Evolutionary conservation across 2,329 filamentous ascomycete genomes (phyloP).

Genomic region (Cylindrodendrum hubeiense): DNA sequence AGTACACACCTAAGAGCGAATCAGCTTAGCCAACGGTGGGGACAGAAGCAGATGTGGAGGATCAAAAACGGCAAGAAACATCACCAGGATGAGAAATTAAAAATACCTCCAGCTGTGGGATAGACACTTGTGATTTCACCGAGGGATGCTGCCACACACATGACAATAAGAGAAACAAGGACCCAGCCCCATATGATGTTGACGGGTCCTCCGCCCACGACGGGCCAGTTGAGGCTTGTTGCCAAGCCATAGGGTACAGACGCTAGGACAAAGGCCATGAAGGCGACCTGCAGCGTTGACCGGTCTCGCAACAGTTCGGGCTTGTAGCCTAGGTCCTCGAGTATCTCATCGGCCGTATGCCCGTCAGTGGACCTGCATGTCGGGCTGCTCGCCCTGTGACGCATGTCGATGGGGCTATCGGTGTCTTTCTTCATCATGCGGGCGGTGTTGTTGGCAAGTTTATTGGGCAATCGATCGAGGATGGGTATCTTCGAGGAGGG

Average conservation of each 20-base stretch:
- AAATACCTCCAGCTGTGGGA: constrained; percentile 76
- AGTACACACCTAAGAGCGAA: constrained; percentile 70
- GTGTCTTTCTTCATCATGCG: too few species aligned
- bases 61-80: too few species aligned
- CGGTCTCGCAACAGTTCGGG: constrained; percentile 73
- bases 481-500: too few species aligned
- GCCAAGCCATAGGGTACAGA: constrained; percentile 81
- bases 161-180: constrained; percentile 74
- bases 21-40: not conserved
- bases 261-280: constrained; percentile 82
- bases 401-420: too few species aligned
- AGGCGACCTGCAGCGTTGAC: constrained; percentile 77
- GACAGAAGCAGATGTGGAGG: constrained; percentile 36
- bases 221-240: constrained; percentile 76
- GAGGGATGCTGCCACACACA: constrained; percentile 78
- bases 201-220: constrained; percentile 74
- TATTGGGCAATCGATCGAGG: too few species aligned
- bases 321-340: constrained; percentile 75
- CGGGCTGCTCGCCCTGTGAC: too few species aligned
- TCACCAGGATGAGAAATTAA: too few species aligned
- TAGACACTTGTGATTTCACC: constrained; percentile 83
- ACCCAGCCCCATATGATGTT: constrained; percentile 82
- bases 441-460: too few species aligned
- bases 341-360: constrained; percentile 71
- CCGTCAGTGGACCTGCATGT: constrained; percentile 17